Evolutionary conservation across 2,329 filamentous ascomycete genomes (phyloP).

Genomic region (Colletotrichum lindemuthianum): DNA sequence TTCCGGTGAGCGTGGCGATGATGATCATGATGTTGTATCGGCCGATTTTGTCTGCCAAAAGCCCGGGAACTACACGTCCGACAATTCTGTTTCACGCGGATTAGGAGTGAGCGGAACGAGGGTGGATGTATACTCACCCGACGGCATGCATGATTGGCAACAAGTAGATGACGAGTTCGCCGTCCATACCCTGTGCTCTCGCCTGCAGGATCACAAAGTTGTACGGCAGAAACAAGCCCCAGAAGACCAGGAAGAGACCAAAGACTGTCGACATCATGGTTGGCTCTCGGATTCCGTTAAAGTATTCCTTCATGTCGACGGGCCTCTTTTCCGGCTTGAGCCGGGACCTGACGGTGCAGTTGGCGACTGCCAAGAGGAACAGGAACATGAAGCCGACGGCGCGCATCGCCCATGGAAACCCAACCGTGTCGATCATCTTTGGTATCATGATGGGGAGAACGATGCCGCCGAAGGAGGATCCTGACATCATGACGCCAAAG

Average conservation of each 20-base stretch:
- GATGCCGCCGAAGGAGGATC: conserved; percentile 64
- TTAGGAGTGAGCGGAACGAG: background rate
- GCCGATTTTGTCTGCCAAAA: conserved; percentile 56
- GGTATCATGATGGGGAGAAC: conserved; percentile 70
- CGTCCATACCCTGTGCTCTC: conserved; percentile 52
- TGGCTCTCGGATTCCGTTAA: conserved; percentile 56
- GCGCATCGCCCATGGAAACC: conserved; percentile 60
- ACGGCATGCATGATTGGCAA: conserved; percentile 67
- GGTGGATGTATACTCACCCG: conserved; percentile 46
- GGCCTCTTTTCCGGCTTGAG: conserved; percentile 56
- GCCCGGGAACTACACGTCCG: conserved; percentile 62
- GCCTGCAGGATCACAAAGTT: conserved; percentile 64
- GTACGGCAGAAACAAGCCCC: conserved; percentile 63
- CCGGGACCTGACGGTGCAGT: conserved; percentile 51
- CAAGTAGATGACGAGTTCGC: conserved; percentile 55
- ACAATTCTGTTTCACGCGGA: conserved; percentile 49
- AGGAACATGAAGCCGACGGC: conserved; percentile 59
- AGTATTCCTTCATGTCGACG: conserved; percentile 57
- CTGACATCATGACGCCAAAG: conserved; percentile 62
- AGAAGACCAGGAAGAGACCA: conserved; percentile 65
- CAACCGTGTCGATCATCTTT: conserved; percentile 58
- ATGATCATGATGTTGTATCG: conserved; percentile 61
- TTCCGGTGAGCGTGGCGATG: conserved; percentile 59
- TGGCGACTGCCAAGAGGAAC: conserved; percentile 46
- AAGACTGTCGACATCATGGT: conserved; percentile 54